Evolutionary conservation across 768 basidiomycete species (phyloP).

Genomic region (Podaxis rugospora): DNA sequence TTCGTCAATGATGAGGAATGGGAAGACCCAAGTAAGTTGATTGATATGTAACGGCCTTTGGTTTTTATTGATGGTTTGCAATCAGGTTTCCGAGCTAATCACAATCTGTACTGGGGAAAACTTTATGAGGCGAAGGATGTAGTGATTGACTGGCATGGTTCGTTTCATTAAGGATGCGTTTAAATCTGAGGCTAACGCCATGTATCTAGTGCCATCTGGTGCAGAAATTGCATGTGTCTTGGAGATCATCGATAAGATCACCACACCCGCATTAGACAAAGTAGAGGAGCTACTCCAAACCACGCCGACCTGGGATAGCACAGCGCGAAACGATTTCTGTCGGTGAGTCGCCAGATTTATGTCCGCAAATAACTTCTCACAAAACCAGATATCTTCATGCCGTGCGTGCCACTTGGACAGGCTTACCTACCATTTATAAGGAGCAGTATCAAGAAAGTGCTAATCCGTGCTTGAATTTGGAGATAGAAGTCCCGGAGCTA

Average conservation of each 20-base stretch:
- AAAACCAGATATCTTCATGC: slow-evolving; percentile 56
- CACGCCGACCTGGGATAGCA: slow-evolving; percentile 56
- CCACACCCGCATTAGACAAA: slow-evolving; percentile 58
- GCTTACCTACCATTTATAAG: slow-evolving; percentile 66
- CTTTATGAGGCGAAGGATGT: slow-evolving; percentile 77
- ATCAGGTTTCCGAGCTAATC: slow-evolving; percentile 58
- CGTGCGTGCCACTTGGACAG: slow-evolving; percentile 72
- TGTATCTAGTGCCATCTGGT: slow-evolving; percentile 44
- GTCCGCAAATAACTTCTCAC: neutral
- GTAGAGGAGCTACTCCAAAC: slow-evolving; percentile 60
- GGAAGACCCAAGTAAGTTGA: slow-evolving; percentile 60
- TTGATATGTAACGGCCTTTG: neutral
- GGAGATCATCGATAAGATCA: slow-evolving; percentile 69
- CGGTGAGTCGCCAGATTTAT: slow-evolving; percentile 38
- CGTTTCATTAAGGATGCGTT: slow-evolving; percentile 13
- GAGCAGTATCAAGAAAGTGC: slow-evolving; percentile 53
- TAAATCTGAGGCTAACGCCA: slow-evolving; percentile 7
- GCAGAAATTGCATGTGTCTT: slow-evolving; percentile 79
- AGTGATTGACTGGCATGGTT: slow-evolving; percentile 85
- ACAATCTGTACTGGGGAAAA: slow-evolving; percentile 75
- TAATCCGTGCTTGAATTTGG: slow-evolving; percentile 53
- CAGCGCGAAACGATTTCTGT: slow-evolving; percentile 79
- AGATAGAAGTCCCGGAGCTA: slow-evolving; percentile 66
- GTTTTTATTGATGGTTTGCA: slow-evolving; percentile 11
- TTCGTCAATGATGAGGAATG: slow-evolving; percentile 84